Percentiles rank a stretch among this genome's conserved stretches.
Conservation (phyloP, 106 monocot species). For the Phalaenopsis equestris region DNA sequence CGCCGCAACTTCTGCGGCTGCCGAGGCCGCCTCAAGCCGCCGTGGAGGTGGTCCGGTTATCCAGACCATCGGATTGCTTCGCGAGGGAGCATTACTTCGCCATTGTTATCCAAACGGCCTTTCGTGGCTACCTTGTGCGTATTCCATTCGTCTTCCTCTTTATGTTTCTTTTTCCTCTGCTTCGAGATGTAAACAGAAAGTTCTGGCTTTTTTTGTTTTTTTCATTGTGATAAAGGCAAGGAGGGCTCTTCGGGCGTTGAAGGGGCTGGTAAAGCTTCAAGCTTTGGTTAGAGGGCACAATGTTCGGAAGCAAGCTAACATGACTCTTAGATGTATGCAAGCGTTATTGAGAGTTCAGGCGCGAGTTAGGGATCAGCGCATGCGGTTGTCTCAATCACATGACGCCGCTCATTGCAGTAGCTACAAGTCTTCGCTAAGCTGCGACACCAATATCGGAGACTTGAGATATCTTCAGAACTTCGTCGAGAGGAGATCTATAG, state of each 20-base stretch:
- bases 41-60: slow-evolving; percentile 71
- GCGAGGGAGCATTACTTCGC: slow-evolving; percentile 58
- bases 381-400: slow-evolving; percentile 53
- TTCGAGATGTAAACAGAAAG: background rate
- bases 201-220: background rate
- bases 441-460: slow-evolving; percentile 52
- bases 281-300: slow-evolving; percentile 93
- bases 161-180: background rate
- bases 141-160: background rate
- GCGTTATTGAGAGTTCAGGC: slow-evolving; percentile 83
- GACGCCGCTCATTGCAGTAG: slow-evolving; percentile 27
- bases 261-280: slow-evolving; percentile 92
- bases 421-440: slow-evolving; percentile 64
- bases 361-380: slow-evolving; percentile 68
- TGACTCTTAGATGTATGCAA: slow-evolving; percentile 96
- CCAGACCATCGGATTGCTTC: slow-evolving; percentile 33
- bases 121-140: slow-evolving; percentile 81
- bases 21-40: slow-evolving; percentile 89
- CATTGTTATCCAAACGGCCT: slow-evolving; percentile 69
- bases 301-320: slow-evolving; percentile 87
- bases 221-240: slow-evolving; percentile 40
- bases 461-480: slow-evolving; percentile 45
- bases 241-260: slow-evolving; percentile 75
- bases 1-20: slow-evolving; percentile 71
- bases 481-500: slow-evolving; percentile 54